Evolutionary conservation across 495 filamentous ascomycete genomes (phyloP).

Genomic region (Schizothecium vesticola): DNA sequence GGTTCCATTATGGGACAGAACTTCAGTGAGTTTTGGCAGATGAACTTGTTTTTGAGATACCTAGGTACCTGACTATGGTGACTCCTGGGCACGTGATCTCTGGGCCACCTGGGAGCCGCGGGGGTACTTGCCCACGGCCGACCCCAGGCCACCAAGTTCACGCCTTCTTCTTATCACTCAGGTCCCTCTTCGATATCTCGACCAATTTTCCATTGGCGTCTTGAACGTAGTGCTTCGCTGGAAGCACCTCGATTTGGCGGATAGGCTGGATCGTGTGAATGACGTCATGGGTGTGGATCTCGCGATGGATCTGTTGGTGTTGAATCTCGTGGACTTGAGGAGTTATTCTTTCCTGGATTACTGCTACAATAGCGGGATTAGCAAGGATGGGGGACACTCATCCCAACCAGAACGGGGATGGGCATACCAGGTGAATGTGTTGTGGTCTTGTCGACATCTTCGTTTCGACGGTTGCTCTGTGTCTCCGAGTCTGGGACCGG

Average conservation of each 20-base stretch:
- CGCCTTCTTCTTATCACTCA: too few species aligned
- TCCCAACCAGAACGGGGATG: too few species aligned
- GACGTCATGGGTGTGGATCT: constrained; percentile 52
- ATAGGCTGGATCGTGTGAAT: constrained; percentile 50
- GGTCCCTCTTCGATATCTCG: constrained; percentile 5
- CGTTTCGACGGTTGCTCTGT: background rate
- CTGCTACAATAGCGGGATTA: constrained; percentile 33
- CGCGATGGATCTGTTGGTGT: constrained; percentile 48
- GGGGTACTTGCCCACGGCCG: too few species aligned
- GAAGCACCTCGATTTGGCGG: constrained; percentile 39
- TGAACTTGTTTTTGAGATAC: too few species aligned
- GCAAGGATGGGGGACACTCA: too few species aligned
- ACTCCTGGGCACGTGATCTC: too few species aligned
- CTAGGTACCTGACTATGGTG: too few species aligned
- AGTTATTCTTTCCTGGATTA: constrained; percentile 49
- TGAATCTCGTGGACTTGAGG: constrained; percentile 41
- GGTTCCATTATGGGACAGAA: too few species aligned
- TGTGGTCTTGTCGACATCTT: constrained; percentile 15
- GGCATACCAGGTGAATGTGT: constrained; percentile 27
- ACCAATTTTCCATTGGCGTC: constrained; percentile 1
- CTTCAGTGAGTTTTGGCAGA: too few species aligned
- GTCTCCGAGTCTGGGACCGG: too few species aligned
- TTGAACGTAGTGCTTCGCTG: constrained; percentile 21
- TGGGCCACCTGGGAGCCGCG: too few species aligned
- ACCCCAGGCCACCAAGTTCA: too few species aligned